Percentiles rank a stretch among this genome's conserved stretches.
These are phyloP conservation scores for Trichopus zeylanicus DNA, from an alignment of 116 monocot genomes.

Conservation along the genomic window DNA sequence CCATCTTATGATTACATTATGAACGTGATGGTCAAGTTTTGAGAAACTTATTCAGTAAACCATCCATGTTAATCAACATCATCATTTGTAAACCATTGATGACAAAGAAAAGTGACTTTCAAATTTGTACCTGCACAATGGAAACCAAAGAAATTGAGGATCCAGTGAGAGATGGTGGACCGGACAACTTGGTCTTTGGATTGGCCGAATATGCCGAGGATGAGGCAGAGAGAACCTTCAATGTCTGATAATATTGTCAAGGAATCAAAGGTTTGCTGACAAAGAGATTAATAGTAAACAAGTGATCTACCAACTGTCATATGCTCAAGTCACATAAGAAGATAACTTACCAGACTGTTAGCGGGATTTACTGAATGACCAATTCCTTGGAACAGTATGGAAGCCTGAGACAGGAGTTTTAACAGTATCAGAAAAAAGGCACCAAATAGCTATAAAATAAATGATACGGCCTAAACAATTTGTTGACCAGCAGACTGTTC, in stretches of 20 bases:
- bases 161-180: slow-evolving; percentile 80
- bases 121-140: slow-evolving; percentile 76
- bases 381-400: slow-evolving; percentile 89
- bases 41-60: too few relatives aligned
- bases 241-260: slow-evolving; percentile 25
- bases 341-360: slow-evolving; percentile 56
- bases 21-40: too few relatives aligned
- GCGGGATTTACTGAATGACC: slow-evolving; percentile 85
- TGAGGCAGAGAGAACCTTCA: slow-evolving; percentile 87
- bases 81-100: too few relatives aligned
- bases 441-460: neutral
- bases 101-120: neutral
- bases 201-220: slow-evolving; percentile 92
- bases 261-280: neutral
- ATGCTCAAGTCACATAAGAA: neutral
- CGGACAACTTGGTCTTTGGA: slow-evolving; percentile 63
- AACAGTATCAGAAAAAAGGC: neutral
- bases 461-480: neutral
- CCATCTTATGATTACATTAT: too few relatives aligned
- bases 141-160: slow-evolving; percentile 88
- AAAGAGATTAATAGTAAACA: neutral
- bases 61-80: too few relatives aligned
- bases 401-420: slow-evolving; percentile 45
- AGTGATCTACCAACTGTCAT: neutral
- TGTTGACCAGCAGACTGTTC: too few relatives aligned